Percentiles rank a stretch among this genome's conserved stretches.
These are phyloP conservation scores for Auxenochlorella pyrenoidosa DNA, from an alignment of 139 green algal species.

Conservation along the genomic window DNA sequence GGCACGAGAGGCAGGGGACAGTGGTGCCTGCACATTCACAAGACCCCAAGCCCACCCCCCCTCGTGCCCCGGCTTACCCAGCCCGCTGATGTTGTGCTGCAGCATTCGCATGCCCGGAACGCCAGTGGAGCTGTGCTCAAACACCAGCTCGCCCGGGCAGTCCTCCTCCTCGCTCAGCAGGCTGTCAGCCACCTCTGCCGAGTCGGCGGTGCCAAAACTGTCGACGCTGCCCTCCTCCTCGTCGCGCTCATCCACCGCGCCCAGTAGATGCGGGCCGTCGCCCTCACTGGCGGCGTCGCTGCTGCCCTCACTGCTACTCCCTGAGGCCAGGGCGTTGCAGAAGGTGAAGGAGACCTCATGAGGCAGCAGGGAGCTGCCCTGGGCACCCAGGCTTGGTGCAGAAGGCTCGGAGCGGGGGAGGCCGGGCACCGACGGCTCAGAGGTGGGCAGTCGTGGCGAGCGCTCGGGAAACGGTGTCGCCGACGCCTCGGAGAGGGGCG, in stretches of 20 bases:
- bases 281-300: neutral
- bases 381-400: neutral
- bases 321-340: neutral
- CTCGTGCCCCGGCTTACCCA: neutral
- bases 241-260: neutral
- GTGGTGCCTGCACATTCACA: too few relatives aligned
- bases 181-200: neutral
- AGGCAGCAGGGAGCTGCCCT: slow-evolving; percentile 5
- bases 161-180: neutral
- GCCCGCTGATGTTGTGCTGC: neutral
- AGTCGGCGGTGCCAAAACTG: neutral
- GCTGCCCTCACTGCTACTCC: neutral
- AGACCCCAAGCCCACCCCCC: too few relatives aligned
- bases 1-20: too few relatives aligned
- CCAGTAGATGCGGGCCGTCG: neutral
- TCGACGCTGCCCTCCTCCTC: neutral
- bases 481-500: too few relatives aligned
- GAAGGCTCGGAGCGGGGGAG: neutral
- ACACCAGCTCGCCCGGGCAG: neutral
- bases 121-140: neutral
- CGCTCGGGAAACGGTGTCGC: too few relatives aligned
- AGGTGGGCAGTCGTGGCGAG: too few relatives aligned
- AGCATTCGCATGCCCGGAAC: neutral
- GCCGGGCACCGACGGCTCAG: neutral
- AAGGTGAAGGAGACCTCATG: slow-evolving; percentile 14